Conservation (phyloP, 331 rosid genomes). For the Rosa hybrid region DNA sequence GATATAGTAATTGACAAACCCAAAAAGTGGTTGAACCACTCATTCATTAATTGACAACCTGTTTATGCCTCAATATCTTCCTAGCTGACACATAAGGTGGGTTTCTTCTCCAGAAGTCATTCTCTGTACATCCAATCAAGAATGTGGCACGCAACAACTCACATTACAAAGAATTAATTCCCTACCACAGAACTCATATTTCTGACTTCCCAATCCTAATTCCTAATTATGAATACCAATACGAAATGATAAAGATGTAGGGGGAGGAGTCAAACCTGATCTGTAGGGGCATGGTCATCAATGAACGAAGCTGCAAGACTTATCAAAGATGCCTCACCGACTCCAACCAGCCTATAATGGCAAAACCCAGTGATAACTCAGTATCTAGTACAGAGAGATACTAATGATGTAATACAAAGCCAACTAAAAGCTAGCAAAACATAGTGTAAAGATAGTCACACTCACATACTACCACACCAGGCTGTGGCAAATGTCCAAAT, state of each 20-base stretch:
- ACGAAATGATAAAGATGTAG: neutral
- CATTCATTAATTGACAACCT: too few relatives aligned
- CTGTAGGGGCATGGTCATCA: slow-evolving; percentile 89
- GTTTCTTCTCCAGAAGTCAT: too few relatives aligned
- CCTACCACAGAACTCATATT: too few relatives aligned
- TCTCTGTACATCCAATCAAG: too few relatives aligned
- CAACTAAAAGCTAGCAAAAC: slow-evolving; percentile 2
- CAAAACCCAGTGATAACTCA: slow-evolving; percentile 23
- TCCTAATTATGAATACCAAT: neutral
- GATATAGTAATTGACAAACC: too few relatives aligned
- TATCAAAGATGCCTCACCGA: slow-evolving; percentile 97
- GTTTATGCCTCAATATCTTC: too few relatives aligned
- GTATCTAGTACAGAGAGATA: slow-evolving; percentile 22
- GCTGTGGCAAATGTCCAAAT: slow-evolving; percentile 86
- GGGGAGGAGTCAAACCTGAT: slow-evolving; percentile 53
- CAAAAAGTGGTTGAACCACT: too few relatives aligned
- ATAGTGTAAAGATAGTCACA: slow-evolving; percentile 21
- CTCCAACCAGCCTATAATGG: slow-evolving; percentile 85
- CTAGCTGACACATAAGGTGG: too few relatives aligned
- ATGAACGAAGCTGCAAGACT: slow-evolving; percentile 98
- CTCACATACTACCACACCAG: slow-evolving; percentile 90
- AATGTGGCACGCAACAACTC: too few relatives aligned
- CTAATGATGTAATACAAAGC: neutral
- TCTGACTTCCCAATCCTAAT: slow-evolving; percentile 1
- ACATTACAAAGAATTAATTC: too few relatives aligned